A percentile compares a stretch with the other conserved stretches of the same genome.
These are phyloP conservation scores for Eremothecium sinecaudum DNA, from an alignment of 1,139 yeast genomes.

Conservation along the genomic window DNA sequence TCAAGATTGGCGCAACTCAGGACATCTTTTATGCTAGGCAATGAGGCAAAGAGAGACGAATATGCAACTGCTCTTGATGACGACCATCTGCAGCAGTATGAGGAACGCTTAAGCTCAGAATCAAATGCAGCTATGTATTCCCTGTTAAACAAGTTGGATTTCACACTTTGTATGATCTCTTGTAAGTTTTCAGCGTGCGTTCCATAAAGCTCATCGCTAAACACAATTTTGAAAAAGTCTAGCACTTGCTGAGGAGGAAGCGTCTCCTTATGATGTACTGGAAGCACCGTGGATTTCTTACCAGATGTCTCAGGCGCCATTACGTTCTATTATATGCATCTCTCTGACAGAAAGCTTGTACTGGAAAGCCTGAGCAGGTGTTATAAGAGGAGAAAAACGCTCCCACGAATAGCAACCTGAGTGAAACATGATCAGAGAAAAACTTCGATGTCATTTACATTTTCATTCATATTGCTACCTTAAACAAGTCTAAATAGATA, in stretches of 20 bases:
- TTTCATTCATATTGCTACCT: no score
- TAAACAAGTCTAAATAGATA: no score
- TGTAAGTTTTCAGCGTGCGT: slow-evolving; percentile 29
- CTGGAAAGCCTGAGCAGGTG: no score
- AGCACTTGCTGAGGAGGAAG: slow-evolving; percentile 37
- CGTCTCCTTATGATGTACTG: slow-evolving; percentile 19
- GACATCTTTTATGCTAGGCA: slow-evolving; percentile 37
- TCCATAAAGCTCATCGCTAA: slow-evolving; percentile 37
- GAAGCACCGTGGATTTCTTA: no score
- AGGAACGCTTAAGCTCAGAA: slow-evolving; percentile 52
- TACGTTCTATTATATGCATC: no score
- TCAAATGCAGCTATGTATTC: slow-evolving; percentile 64
- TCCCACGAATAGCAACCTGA: no score
- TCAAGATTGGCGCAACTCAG: slow-evolving; percentile 21
- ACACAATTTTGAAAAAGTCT: slow-evolving; percentile 41
- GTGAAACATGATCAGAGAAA: no score
- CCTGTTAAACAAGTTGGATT: slow-evolving; percentile 57
- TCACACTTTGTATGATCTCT: slow-evolving; percentile 55
- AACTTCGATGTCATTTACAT: no score
- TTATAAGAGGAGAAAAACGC: no score
- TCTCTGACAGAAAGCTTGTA: no score
- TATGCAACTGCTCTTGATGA: slow-evolving; percentile 75
- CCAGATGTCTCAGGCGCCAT: no score
- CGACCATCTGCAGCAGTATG: slow-evolving; percentile 79
- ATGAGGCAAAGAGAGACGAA: slow-evolving; percentile 49